A percentile compares a stretch with the other conserved stretches of the same genome.
These are phyloP conservation scores for Cunninghamia lanceolata DNA, from an alignment of 75 land plant genomes.

Conservation along the genomic window DNA sequence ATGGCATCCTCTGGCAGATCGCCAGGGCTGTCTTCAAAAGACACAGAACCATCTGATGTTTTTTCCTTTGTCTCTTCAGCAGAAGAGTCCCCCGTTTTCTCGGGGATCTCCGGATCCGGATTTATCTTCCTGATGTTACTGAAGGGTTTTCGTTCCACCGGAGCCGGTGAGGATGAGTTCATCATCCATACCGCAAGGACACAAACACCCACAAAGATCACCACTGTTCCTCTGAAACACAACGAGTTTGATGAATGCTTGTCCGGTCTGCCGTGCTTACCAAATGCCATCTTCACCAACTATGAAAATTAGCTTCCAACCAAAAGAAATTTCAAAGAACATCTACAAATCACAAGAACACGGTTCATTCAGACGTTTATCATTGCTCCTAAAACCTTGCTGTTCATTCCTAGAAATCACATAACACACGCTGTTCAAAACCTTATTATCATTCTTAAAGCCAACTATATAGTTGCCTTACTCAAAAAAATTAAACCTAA, in stretches of 20 bases:
- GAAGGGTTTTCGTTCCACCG: slow-evolving; percentile 13
- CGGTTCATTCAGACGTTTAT: neutral
- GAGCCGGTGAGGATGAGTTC: slow-evolving; percentile 44
- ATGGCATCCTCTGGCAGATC: slow-evolving; percentile 17
- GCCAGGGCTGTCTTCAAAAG: slow-evolving; percentile 35
- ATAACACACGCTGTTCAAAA: neutral
- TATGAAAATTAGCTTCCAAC: neutral
- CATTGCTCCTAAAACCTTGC: neutral
- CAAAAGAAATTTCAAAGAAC: neutral
- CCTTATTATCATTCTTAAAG: neutral
- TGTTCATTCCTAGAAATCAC: neutral
- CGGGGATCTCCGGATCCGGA: neutral
- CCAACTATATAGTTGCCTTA: neutral
- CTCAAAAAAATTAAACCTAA: neutral
- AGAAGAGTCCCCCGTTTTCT: slow-evolving; percentile 12
- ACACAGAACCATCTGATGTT: slow-evolving; percentile 10
- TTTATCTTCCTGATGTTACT: neutral
- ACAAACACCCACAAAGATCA: slow-evolving; percentile 63
- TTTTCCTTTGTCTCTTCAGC: slow-evolving; percentile 19
- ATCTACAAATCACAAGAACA: neutral
- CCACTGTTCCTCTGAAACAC: slow-evolving; percentile 42
- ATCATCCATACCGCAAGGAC: slow-evolving; percentile 72
- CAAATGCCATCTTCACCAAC: slow-evolving; percentile 40
- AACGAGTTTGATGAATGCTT: slow-evolving; percentile 39
- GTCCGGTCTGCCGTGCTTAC: slow-evolving; percentile 38